These are phyloP conservation scores for Leccinum ochraceum DNA, from an alignment of 768 basidiomycete genomes.

Conservation along the genomic window DNA sequence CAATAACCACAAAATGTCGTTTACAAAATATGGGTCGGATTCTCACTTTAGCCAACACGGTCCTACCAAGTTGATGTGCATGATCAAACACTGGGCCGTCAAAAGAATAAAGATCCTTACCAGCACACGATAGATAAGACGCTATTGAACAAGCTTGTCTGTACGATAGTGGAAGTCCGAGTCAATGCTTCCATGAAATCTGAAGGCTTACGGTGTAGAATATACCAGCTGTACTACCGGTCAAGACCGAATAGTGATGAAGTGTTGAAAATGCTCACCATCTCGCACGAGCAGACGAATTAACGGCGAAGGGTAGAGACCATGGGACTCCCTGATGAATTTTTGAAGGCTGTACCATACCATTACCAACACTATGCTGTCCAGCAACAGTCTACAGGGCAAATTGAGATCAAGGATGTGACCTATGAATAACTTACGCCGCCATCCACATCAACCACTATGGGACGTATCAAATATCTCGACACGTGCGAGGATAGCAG, in stretches of 20 bases:
- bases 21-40: background rate
- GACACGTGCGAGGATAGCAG: background rate
- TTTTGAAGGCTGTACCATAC: slow-evolving; percentile 8
- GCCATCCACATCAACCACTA: slow-evolving; percentile 17
- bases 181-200: background rate
- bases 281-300: background rate
- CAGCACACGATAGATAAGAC: background rate
- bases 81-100: background rate
- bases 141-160: background rate
- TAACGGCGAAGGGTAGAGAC: background rate
- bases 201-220: background rate
- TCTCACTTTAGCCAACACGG: background rate
- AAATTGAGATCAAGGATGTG: background rate
- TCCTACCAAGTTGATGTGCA: background rate
- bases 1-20: background rate
- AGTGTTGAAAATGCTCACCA: background rate
- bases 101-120: background rate
- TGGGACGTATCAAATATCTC: background rate
- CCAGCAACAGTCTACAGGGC: slow-evolving; percentile 4
- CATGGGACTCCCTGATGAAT: background rate
- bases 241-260: background rate
- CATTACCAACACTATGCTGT: slow-evolving; percentile 8
- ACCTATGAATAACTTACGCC: background rate
- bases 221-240: background rate
- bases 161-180: background rate